Base-by-base conservation (phyloP, 1,284 basidiomycete genomes). In the Vanrija pseudolonga region DNA sequence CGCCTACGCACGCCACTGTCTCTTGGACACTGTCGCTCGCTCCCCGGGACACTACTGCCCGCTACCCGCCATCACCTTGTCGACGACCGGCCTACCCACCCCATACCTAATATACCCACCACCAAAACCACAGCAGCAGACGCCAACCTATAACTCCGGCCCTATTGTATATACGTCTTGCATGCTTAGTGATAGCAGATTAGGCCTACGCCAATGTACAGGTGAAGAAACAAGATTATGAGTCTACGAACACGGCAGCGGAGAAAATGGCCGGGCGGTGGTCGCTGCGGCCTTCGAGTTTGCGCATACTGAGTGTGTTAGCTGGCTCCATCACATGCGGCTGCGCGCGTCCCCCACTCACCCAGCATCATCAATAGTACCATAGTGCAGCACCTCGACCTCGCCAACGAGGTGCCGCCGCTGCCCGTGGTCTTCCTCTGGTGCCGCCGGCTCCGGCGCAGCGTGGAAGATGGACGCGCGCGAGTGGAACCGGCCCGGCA, bases 251-350 rank as follows among this genome's bases (percentile, higher is more conserved):
- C 20, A 77, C 68, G 0, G 73, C 74, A 0, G 69, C 73, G 0
- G 72, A 56, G 51, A 77, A 77, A 44, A 77, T 74, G 2, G 73
- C 72, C 9, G 75, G 75, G 40, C 74, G 63, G 64, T 77, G 75
- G 57, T 77, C 75, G 28, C 69, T 72, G 18, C 55, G 62, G 14
- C 74, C 74, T 56, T 76, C 74, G 19, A 76, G 57, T 47, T 55
- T 58, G 52, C 73, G 66, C 74, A 76, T 76, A 1, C 64, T 67
- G 41, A 14, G 18, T 18, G 17, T 6, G 44, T 19, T 26, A 26
- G 51, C 53, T 45, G 46, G 43, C n/a, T 32, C 17, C 14, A 18
- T 37, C 26, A 18, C 38, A 7, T n/a, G n/a, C n/a, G n/a, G n/a
- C 32, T 5, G 4, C 2, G 15, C 20, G 39, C 43, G 12, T 2